Base-by-base conservation (phyloP, 2,329 filamentous ascomycete genomes). In the Aureobasidium leucospermi region DNA sequence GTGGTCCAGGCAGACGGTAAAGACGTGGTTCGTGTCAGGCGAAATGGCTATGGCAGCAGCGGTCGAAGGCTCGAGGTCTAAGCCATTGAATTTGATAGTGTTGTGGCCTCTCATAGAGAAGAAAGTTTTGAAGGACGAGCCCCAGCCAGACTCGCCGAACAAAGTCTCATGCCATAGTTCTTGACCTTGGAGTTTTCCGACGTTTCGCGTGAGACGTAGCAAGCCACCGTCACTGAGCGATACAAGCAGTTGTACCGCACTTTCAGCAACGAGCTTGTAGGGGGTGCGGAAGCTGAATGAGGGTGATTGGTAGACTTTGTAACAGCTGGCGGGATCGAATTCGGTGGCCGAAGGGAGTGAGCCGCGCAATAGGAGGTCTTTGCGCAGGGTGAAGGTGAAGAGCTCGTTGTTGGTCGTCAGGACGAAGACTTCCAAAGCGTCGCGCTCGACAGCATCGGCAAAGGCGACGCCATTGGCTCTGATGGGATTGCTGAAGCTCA, bases 1-100 rank as follows among this genome's bases (percentile, higher is more conserved):
- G 70, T 99, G 92, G 66, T 99, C 92, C 61, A 99, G 78, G 63
- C 89, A 94, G 51, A 96, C 84, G 0, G 92, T 92, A 67, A 96
- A 89, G 9, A 86, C 75, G 65, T 70, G 84, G 73, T 64, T 83
- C 16, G 69, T 70, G 60, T 79, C 76, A 4, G 76, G 76, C 41
- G 77, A 79, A 36, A 75, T 61, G 1, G 70, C 71, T 41, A 79
- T 81, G 4, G 87, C 85, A 0, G 85, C 85, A 3, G 86, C 85
- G 2, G 88, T 81, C 60, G 83, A 85, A 62, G 84, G 76, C 63
- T 91, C 87, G 72, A 89, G 80, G 62, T 84, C 84, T 60, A 80
- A 69, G 64, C 83, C 84, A 61, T 84, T 84, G 67, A 87, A 82
- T 61, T 79, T 80, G 64, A 89, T 77, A 0, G 82, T 86, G 61